Percentiles rank a stretch among this genome's conserved stretches.
phyloP scores from a whole-genome alignment of 768 basidiomycete species.

The Xerocomellus intermedius region DNA sequence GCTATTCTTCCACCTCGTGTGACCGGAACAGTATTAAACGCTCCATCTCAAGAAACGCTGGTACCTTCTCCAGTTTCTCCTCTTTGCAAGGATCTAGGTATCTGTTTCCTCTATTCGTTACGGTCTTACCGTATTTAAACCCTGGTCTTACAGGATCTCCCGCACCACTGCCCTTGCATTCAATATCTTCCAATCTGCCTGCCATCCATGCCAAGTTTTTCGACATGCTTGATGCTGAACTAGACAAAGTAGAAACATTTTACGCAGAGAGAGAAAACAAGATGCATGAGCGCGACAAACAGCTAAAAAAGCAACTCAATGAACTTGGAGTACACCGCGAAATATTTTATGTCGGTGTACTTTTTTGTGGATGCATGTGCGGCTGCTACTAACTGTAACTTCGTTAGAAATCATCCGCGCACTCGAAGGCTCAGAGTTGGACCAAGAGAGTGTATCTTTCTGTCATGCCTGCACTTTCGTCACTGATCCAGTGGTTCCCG shows the following conservation, averaged over 20 bases:
- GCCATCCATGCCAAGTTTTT: slow-evolving; percentile 72
- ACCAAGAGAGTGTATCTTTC: slow-evolving; percentile 2
- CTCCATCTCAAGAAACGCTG: background rate
- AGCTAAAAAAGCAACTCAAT: slow-evolving; percentile 64
- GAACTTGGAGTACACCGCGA: slow-evolving; percentile 72
- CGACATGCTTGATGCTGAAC: slow-evolving; percentile 59
- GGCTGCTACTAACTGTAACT: background rate
- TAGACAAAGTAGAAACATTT: slow-evolving; percentile 85
- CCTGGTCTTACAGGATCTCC: slow-evolving; percentile 4
- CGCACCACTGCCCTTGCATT: slow-evolving; percentile 37
- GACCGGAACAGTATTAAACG: background rate
- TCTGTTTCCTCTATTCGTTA: background rate
- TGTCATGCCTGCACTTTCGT: background rate
- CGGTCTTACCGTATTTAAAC: background rate
- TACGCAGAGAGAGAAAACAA: slow-evolving; percentile 69
- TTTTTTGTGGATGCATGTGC: background rate
- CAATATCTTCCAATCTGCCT: slow-evolving; percentile 54
- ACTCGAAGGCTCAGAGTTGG: slow-evolving; percentile 10
- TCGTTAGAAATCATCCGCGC: slow-evolving; percentile 13
- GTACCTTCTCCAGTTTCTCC: background rate
- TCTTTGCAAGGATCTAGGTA: slow-evolving; percentile 15
- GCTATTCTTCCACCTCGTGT: background rate
- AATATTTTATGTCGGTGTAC: slow-evolving; percentile 49
- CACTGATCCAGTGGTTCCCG: background rate
- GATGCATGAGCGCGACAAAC: slow-evolving; percentile 45